Base-by-base conservation (phyloP, 495 filamentous ascomycete species). In the Neurospora cerealis region DNA sequence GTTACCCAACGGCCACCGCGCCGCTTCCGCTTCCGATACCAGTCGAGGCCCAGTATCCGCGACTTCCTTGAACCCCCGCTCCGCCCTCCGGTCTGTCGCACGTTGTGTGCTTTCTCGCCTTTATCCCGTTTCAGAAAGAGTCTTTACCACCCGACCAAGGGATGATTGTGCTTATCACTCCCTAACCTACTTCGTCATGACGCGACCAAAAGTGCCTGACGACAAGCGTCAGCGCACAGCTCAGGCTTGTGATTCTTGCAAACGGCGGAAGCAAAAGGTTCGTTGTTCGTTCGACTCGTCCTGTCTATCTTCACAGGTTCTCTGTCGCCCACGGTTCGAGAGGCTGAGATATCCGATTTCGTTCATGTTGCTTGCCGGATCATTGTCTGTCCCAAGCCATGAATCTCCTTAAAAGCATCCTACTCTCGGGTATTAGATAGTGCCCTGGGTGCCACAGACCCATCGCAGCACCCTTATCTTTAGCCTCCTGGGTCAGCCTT, bases 261-360 rank as follows among this genome's bases (percentile, higher is more conserved):
- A 93, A 83, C 85, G 90, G 71, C 87, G 92, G 76, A 93, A 93
- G 82, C 91, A 93, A 82, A 93, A 93, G 85, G 89, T 89, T 75
- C 82, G 87, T 82, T 70, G 44, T 75, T n/a, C 6, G 70, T 66
- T 60, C 34, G 48, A 70, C 75, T 77, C 70, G 41, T 66, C 74
- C 70, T 69, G 40, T 69, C 13, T 73, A 73, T 79, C 71, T 34
- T 17, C 70, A 71, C 73, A 34, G 54, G 70, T 62, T 62, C 62
- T 71, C 40, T 71, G 21, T 70, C 66, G 46, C 11, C 73, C 36
- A 66, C 5, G 54, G 54, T 17, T 66, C 7, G 24, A 34, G 48
- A 32, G 54, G 54, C 54, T 34, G 54, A 66, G 32, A 66, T 66
- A 32, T 19, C 54, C 54, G 54, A 66, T 19, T 19, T 34, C 28